Conservation (phyloP, 1,284 basidiomycete species). For the Cutaneotrichosporon daszewskae region DNA sequence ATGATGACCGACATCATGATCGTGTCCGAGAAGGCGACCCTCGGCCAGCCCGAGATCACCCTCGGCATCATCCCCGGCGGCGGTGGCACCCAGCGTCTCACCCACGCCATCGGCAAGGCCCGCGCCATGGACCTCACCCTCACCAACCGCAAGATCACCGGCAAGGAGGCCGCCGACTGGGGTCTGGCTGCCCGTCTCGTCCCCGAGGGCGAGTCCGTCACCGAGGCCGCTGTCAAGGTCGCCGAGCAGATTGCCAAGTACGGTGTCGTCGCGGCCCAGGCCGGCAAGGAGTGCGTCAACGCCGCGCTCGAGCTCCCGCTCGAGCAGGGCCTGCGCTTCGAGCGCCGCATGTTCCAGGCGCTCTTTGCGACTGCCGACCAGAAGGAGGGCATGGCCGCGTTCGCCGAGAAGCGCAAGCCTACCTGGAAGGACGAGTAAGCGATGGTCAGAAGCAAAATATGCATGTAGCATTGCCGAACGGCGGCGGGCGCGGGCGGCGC, state of each 20-base stretch:
- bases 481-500: too few relatives aligned
- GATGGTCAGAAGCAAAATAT: slow-evolving; percentile 3
- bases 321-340: slow-evolving; percentile 76
- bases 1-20: slow-evolving; percentile 94
- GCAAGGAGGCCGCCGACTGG: slow-evolving; percentile 79
- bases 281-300: slow-evolving; percentile 94
- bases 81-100: slow-evolving; percentile 60
- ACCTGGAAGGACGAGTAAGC: slow-evolving; percentile 54
- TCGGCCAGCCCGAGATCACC: slow-evolving; percentile 97
- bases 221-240: slow-evolving; percentile 81
- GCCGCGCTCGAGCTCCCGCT: slow-evolving; percentile 79
- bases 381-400: slow-evolving; percentile 97
- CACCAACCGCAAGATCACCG: slow-evolving; percentile 75
- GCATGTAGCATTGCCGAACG: slow-evolving; percentile 8
- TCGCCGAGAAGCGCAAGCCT: slow-evolving; percentile 88
- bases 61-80: slow-evolving; percentile 82
- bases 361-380: slow-evolving; percentile 94
- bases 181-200: slow-evolving; percentile 79
- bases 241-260: slow-evolving; percentile 77
- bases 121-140: slow-evolving; percentile 93
- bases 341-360: slow-evolving; percentile 85
- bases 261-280: slow-evolving; percentile 77
- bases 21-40: slow-evolving; percentile 85
- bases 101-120: slow-evolving; percentile 82
- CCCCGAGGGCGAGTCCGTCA: slow-evolving; percentile 69